Percentiles rank a stretch among this genome's conserved stretches.
phyloP scores from a whole-genome alignment of 768 basidiomycete species.

The Pleurotus djamor region DNA sequence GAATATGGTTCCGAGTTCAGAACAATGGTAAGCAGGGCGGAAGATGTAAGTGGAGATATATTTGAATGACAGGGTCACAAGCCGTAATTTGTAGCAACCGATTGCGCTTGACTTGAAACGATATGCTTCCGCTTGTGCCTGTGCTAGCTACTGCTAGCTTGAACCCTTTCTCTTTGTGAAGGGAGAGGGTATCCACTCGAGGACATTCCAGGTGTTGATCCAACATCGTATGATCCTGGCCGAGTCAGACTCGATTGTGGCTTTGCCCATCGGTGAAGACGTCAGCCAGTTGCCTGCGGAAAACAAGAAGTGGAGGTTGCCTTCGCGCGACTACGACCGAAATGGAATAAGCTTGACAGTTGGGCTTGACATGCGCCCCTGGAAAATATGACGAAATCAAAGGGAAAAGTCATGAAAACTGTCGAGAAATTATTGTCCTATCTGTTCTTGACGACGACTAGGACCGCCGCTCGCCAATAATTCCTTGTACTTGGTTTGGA shows the following conservation, averaged over 20 bases:
- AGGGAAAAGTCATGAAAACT: background rate
- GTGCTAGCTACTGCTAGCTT: background rate
- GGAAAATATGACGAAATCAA: background rate
- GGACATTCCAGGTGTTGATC: too few relatives aligned
- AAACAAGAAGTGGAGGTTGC: too few relatives aligned
- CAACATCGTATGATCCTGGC: too few relatives aligned
- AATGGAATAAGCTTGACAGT: background rate
- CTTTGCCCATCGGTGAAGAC: too few relatives aligned
- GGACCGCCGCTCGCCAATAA: background rate
- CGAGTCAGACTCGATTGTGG: too few relatives aligned
- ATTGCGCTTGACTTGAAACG: background rate
- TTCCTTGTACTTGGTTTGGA: background rate
- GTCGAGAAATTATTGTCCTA: background rate
- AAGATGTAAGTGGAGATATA: background rate
- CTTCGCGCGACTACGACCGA: background rate
- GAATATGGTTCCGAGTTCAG: background rate
- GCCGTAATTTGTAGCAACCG: slow-evolving; percentile 5
- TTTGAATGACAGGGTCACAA: slow-evolving; percentile 4
- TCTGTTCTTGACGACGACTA: background rate
- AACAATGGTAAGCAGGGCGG: background rate
- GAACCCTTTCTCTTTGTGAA: too few relatives aligned
- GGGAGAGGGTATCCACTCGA: too few relatives aligned
- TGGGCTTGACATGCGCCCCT: background rate
- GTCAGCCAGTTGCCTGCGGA: too few relatives aligned
- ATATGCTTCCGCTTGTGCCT: slow-evolving; percentile 2